These are phyloP conservation scores for Fraxinus sp. DNA, from an alignment of 305 asterid species.

Conservation along the genomic window DNA sequence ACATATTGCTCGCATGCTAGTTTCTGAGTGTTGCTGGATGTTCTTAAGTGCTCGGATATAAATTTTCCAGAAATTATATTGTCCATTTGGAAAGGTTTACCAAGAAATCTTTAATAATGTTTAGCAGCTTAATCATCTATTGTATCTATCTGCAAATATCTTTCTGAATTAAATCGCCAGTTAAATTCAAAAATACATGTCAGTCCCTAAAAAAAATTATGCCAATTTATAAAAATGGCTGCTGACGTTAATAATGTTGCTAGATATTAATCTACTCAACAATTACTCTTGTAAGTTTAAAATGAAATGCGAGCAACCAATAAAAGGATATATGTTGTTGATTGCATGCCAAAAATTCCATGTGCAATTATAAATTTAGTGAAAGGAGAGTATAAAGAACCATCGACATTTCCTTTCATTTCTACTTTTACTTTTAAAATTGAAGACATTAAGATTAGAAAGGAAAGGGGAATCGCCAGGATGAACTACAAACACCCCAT, in stretches of 20 bases:
- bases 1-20: not conserved
- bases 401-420: not conserved
- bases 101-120: not conserved
- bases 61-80: not conserved
- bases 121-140: not conserved
- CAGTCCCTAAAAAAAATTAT: not conserved
- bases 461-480: not conserved
- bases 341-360: not conserved
- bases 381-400: not conserved
- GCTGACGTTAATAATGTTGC: not conserved
- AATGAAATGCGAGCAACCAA: not conserved
- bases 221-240: not conserved
- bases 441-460: not conserved
- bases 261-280: not conserved
- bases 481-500: not conserved
- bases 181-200: not conserved
- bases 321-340: not conserved
- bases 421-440: not conserved
- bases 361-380: not conserved
- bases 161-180: not conserved
- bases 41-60: not conserved
- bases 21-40: conserved; percentile 4
- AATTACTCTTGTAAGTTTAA: not conserved
- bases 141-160: not conserved
- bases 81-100: not conserved